A percentile compares a stretch with the other conserved stretches of the same genome.
Evolutionary conservation across 1,139 yeast species (phyloP).

Genomic region (Candida sp.): DNA sequence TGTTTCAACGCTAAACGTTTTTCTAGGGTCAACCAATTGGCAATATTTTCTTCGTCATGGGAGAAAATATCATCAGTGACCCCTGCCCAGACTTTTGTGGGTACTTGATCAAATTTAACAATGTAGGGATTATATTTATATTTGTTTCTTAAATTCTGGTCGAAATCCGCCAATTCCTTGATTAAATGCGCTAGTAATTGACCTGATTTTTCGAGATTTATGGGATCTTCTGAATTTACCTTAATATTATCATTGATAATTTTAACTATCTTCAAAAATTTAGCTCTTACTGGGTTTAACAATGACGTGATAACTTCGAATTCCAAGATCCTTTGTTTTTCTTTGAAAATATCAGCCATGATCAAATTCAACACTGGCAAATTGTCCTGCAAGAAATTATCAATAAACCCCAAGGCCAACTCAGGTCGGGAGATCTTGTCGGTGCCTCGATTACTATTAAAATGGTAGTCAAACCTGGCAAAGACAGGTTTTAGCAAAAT

Average conservation of each 20-base stretch:
- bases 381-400: constrained; percentile 48
- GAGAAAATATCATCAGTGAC: constrained; percentile 53
- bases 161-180: constrained; percentile 58
- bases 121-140: constrained; percentile 57
- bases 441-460: constrained; percentile 57
- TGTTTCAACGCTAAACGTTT: constrained; percentile 52
- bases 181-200: constrained; percentile 58
- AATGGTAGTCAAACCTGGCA: constrained; percentile 71
- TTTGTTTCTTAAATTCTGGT: constrained; percentile 46
- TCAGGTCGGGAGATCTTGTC: constrained; percentile 76
- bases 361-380: constrained; percentile 29
- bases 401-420: constrained; percentile 63
- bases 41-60: constrained; percentile 27
- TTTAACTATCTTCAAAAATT: constrained; percentile 31
- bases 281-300: constrained; percentile 48
- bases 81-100: constrained; percentile 52
- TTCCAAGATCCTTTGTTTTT: constrained; percentile 23
- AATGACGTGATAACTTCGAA: constrained; percentile 56
- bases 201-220: constrained; percentile 38
- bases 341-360: constrained; percentile 28
- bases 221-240: constrained; percentile 12
- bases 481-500: constrained; percentile 54
- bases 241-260: constrained; percentile 26
- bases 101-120: constrained; percentile 20
- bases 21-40: constrained; percentile 68